Base-by-base conservation (phyloP, 2,329 filamentous ascomycete species). In the Penicillium crustosum region DNA sequence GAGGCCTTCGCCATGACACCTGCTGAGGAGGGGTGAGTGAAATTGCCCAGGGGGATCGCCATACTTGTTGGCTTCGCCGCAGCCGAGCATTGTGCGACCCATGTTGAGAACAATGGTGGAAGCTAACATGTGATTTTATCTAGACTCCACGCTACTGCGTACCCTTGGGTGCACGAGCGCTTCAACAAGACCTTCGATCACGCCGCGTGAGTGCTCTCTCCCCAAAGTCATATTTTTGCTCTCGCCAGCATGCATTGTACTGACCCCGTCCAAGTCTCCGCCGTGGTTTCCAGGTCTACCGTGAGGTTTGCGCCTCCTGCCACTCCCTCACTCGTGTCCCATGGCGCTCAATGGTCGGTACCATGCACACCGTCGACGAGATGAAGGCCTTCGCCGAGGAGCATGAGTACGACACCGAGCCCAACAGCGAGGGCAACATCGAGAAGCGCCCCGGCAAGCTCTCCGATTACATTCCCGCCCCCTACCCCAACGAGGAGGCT, bases 401-500 rank as follows among this genome's bases (percentile, higher is more conserved):
- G 84, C 91, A 96, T 82, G 94, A 99, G 81, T 99, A 97, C 83
- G 93, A 97, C 75, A 90, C 87, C 73, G 94, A 99, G 83, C 94
- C 94, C 75, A 96, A 99, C 81, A 91, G 97, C 75, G 85, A 97
- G 84, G 94, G 94, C 69, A 91, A 97, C 70, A 97, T 97, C 76
- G 91, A 96, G 84, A 96, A 97, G 87, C 92, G 94, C 70, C 90
- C 93, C 66, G 94, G 94, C 83, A 99, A 99, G 84, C 87, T 99
- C 53, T 96, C 94, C 72, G 94, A 99, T 79, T 97, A 97, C 82
- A 88, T 99, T 63, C 93, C 93, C 59, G 78, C 84, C 53, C 94
- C 94, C 31, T 99, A 99, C 88, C 94, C 95, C 84, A 99, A 99
- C 83, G 94, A 99, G 75, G 93, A 99, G 83, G 93, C 94, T 68